Percentiles rank a stretch among this genome's conserved stretches.
Evolutionary conservation across 2,329 filamentous ascomycete species (phyloP).

Genomic region (Cladosporium colombiae): DNA sequence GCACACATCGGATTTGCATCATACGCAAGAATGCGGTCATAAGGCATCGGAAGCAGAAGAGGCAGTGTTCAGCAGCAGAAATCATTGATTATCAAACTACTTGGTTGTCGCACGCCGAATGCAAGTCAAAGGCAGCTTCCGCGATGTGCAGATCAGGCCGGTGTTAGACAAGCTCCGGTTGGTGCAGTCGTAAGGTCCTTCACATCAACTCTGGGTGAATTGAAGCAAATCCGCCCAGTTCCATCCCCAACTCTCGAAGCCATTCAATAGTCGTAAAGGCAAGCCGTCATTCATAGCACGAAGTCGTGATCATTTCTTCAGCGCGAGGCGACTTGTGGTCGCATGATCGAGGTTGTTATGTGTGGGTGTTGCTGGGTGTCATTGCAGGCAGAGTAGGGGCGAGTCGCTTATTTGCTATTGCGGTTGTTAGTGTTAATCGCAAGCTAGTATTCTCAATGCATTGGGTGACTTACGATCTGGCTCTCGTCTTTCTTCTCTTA

Average conservation of each 20-base stretch:
- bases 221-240: conserved; percentile 20
- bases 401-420: conserved; percentile 50
- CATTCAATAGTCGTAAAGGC: conserved; percentile 17
- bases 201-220: conserved; percentile 20
- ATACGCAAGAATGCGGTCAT: not conserved
- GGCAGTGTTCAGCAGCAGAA: conserved; percentile 17
- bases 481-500: conserved; percentile 99
- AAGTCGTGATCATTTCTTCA: conserved; percentile 39
- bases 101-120: conserved; percentile 17
- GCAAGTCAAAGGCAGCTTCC: conserved; percentile 21
- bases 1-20: not conserved
- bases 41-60: not conserved
- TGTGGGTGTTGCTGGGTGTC: conserved; percentile 28
- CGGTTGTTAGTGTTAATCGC: conserved; percentile 24
- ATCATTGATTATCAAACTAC: conserved; percentile 18
- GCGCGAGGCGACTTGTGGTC: conserved; percentile 33
- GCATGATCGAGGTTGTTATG: conserved; percentile 27
- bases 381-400: conserved; percentile 38
- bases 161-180: conserved; percentile 17
- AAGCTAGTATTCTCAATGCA: not conserved
- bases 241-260: conserved; percentile 14
- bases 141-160: conserved; percentile 18
- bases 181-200: conserved; percentile 15
- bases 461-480: conserved; percentile 74
- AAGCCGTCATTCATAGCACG: conserved; percentile 31